Evolutionary conservation across 1,139 yeast genomes (phyloP), one percentile per base, ranked within the genome.

Genomic region (Pichia sp.): DNA sequence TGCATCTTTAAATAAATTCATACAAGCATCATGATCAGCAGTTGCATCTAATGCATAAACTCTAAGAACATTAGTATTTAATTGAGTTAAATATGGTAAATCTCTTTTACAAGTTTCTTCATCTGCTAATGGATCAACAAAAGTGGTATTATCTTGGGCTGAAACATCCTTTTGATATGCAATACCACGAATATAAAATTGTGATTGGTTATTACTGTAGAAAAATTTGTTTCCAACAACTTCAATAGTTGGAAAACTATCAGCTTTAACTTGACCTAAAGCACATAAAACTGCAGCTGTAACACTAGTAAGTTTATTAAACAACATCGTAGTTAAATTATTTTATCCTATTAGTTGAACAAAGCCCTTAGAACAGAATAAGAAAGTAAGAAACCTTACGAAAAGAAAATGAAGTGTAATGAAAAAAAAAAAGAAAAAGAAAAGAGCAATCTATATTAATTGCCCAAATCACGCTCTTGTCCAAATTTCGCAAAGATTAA

Each of bases 21-120:
- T 81, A 70, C 92, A 83, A 40, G 73, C 72, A 47, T 76, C 74
- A 61, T 84, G 94, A 58, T 81, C 74, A 50, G 73, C 68, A 27
- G 83, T 68, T 41, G 80, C 77, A 64, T 84, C 84, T 47, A 84
- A 71, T 23, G 92, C 86, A 60, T 84, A 84, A 28, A 84, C 85
- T 67, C 94, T 73, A 55, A 84, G 66, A 49, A 84, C 80, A 61
- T 84, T 83, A 51, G 85, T 74, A 43, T 78, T 74, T 48, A 82
- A 66, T 35, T 75, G 74, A 54, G 69, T 65, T 53, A 82, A 71
- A 60, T 80, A 78, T 54, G 82, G 76, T 52, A 89, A 74, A 63
- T 90, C 97, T 65, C 97, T 80, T 55, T 76, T 67, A 74, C 97
- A 87, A 28, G 74, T 63, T 3, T 61, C 72, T 37, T 65, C 68